Percentiles rank a stretch among this genome's conserved stretches.
Evolutionary conservation across 441 rosid genomes (phyloP).

Genomic region (Gossypium schwendimanii): DNA sequence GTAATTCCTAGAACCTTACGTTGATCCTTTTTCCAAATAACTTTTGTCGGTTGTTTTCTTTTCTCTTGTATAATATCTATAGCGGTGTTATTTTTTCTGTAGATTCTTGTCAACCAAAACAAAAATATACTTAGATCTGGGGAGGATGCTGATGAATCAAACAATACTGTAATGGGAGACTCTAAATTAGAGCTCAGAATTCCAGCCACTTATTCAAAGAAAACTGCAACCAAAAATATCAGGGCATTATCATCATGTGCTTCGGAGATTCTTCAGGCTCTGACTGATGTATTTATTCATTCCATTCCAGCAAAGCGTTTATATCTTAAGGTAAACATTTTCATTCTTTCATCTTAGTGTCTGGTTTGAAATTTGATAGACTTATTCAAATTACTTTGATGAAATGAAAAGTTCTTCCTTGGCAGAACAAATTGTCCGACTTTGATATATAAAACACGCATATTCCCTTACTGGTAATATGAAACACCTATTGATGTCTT

Average conservation of each 20-base stretch:
- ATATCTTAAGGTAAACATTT: constrained; percentile 57
- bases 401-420: not conserved
- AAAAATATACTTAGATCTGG: constrained; percentile 33
- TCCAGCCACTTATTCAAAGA: constrained; percentile 44
- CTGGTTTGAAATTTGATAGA: not conserved
- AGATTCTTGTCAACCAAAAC: constrained; percentile 77
- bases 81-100: not conserved
- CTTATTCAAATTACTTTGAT: not conserved
- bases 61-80: not conserved
- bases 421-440: not conserved
- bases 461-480: not conserved
- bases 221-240: constrained; percentile 63
- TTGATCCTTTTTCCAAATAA: not conserved
- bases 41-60: not conserved
- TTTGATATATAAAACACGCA: not conserved
- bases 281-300: constrained; percentile 46
- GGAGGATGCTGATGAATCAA: constrained; percentile 24
- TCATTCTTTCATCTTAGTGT: not conserved
- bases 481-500: not conserved
- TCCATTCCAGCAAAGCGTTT: constrained; percentile 43
- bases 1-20: not conserved
- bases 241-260: constrained; percentile 64
- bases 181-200: constrained; percentile 28
- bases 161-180: constrained; percentile 23
- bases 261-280: constrained; percentile 60